Evolutionary conservation across 768 basidiomycete genomes (phyloP).

Genomic region (Suillus lakei): DNA sequence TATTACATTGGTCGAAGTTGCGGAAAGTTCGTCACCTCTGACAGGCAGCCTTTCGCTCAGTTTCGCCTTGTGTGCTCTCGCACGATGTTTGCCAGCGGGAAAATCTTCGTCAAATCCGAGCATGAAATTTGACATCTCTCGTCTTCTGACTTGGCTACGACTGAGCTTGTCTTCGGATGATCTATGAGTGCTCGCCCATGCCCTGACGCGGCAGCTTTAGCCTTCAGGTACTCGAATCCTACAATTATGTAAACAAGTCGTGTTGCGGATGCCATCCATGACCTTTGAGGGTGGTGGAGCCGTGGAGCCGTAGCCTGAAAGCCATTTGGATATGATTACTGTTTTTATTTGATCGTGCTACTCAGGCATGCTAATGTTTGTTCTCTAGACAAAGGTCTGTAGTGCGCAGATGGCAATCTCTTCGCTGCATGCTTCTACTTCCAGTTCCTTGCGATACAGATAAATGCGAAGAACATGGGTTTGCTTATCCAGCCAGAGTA

Average conservation of each 20-base stretch:
- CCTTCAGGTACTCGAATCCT: background rate
- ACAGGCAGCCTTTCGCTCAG: background rate
- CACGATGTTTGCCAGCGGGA: background rate
- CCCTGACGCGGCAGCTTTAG: background rate
- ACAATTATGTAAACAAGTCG: background rate
- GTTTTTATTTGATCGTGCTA: background rate
- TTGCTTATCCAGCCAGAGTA: background rate
- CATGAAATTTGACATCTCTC: background rate
- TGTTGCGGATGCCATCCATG: background rate
- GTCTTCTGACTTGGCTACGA: background rate
- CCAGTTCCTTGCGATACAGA: conserved; percentile 4
- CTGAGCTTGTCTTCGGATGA: background rate
- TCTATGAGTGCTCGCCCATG: background rate
- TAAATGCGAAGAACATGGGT: background rate
- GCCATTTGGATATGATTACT: background rate
- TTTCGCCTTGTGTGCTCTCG: background rate
- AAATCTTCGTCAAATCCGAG: conserved; percentile 2
- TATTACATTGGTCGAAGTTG: conserved; percentile 2
- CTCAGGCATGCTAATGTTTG: background rate
- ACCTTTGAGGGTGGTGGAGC: conserved; percentile 4
- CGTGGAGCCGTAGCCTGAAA: conserved; percentile 14
- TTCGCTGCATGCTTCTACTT: background rate
- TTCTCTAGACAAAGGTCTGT: conserved; percentile 4
- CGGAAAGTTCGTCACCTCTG: background rate
- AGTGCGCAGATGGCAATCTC: conserved; percentile 1